These are phyloP conservation scores for Colletotrichum camelliae DNA, from an alignment of 2,329 filamentous ascomycete species.

Conservation along the genomic window DNA sequence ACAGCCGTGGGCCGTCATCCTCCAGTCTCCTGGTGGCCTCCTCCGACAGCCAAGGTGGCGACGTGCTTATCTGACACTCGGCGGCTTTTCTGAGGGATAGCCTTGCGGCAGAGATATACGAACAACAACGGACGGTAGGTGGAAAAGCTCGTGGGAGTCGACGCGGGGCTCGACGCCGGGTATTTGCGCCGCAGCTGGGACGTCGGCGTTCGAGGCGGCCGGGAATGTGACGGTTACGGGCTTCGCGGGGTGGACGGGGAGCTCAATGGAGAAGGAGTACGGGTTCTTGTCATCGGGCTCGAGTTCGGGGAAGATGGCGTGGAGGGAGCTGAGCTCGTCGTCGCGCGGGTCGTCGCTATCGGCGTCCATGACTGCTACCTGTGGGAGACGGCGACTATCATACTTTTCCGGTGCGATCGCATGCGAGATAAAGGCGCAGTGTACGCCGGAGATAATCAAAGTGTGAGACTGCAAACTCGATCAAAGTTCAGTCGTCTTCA, in stretches of 20 bases:
- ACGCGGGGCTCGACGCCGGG: constrained; percentile 21
- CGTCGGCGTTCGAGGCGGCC: constrained; percentile 37
- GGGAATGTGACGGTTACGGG: constrained; percentile 65
- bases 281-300: constrained; percentile 45
- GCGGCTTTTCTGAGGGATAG: constrained; percentile 62
- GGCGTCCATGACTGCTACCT: constrained; percentile 38
- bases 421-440: neutral
- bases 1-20: constrained; percentile 56
- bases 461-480: neutral
- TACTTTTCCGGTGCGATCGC: neutral
- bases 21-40: constrained; percentile 55
- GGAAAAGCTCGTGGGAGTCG: constrained; percentile 57
- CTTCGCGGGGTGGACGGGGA: constrained; percentile 60
- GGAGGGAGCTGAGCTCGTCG: constrained; percentile 64
- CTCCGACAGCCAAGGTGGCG: constrained; percentile 61
- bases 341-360: constrained; percentile 56
- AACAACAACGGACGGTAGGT: constrained; percentile 64
- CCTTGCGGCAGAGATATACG: constrained; percentile 59
- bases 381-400: constrained; percentile 1
- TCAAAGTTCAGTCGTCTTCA: neutral
- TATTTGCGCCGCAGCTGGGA: constrained; percentile 13
- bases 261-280: constrained; percentile 60
- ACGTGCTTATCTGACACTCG: constrained; percentile 56
- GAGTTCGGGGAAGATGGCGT: constrained; percentile 73
- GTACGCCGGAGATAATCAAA: neutral